A percentile compares a stretch with the other conserved stretches of the same genome.
phyloP scores from a whole-genome alignment of 495 filamentous ascomycete species.

The Collariella sp. region DNA sequence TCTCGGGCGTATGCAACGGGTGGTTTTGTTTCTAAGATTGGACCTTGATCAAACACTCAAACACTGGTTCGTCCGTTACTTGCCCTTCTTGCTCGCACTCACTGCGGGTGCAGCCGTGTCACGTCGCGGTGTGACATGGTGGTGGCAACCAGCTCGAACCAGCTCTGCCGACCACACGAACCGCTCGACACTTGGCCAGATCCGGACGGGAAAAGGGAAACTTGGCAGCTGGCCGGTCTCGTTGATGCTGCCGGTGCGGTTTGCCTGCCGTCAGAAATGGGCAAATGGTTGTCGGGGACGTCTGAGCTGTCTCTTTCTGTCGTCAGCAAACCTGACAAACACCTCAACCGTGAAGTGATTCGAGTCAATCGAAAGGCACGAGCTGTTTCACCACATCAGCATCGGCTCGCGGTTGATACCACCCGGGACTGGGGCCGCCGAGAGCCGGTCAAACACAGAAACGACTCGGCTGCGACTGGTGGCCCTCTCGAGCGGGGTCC shows the following conservation, averaged over 20 bases:
- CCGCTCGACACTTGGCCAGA: constrained; percentile 11
- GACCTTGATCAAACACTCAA: not conserved
- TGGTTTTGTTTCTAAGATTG: constrained; percentile 15
- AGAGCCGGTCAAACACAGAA: constrained; percentile 2
- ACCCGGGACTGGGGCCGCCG: not conserved
- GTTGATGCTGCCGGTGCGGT: constrained; percentile 7
- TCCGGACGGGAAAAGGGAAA: not conserved
- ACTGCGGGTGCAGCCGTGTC: not conserved
- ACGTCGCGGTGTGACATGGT: constrained; percentile 3
- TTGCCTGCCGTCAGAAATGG: not conserved
- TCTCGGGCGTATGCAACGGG: not conserved
- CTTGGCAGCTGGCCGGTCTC: constrained; percentile 2
- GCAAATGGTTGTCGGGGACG: not conserved
- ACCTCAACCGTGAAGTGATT: too few species aligned
- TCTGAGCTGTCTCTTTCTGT: not conserved
- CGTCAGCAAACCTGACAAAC: too few species aligned
- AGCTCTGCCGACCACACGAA: not conserved
- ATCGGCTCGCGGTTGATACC: constrained; percentile 4
- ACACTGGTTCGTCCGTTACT: not conserved
- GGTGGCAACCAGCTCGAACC: not conserved
- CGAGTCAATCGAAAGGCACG: not conserved
- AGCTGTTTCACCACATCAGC: not conserved
- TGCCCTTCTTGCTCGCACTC: not conserved
- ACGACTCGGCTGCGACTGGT: not conserved
- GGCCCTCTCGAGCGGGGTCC: not conserved